A percentile compares a stretch with the other conserved stretches of the same genome.
These are phyloP conservation scores for Xylaria acuta DNA, from an alignment of 495 filamentous ascomycete species.

Conservation along the genomic window DNA sequence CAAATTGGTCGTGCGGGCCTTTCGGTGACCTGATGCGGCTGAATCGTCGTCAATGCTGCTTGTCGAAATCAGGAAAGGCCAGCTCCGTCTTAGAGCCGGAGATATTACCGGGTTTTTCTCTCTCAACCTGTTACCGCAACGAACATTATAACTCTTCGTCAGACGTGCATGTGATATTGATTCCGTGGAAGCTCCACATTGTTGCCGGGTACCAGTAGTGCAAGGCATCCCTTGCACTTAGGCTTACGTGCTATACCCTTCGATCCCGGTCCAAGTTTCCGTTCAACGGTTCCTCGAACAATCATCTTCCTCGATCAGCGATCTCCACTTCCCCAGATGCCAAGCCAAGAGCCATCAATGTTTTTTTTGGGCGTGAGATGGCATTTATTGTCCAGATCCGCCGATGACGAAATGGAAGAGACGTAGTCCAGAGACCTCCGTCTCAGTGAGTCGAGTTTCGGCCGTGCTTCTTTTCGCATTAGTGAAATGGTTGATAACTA, in stretches of 20 bases:
- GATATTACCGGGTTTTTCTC: neutral
- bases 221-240: conserved; percentile 14
- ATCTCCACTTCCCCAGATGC: conserved; percentile 15
- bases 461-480: neutral
- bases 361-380: neutral
- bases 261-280: neutral
- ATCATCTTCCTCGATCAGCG: neutral
- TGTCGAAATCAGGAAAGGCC: neutral
- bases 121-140: neutral
- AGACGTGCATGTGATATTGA: conserved; percentile 10
- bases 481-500: neutral
- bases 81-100: conserved; percentile 5
- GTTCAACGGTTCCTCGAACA: neutral
- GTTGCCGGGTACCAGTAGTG: conserved; percentile 4
- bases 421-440: neutral
- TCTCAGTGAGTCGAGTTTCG: neutral
- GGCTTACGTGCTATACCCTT: neutral
- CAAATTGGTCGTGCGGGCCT: neutral
- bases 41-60: neutral
- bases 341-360: neutral
- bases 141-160: neutral
- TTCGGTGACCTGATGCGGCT: conserved; percentile 14
- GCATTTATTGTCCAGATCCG: neutral
- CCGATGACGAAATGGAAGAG: neutral
- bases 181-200: conserved; percentile 10